A percentile compares a stretch with the other conserved stretches of the same genome.
Conservation (phyloP, 257 asterid genomes). For the Mitragyna speciosa region DNA sequence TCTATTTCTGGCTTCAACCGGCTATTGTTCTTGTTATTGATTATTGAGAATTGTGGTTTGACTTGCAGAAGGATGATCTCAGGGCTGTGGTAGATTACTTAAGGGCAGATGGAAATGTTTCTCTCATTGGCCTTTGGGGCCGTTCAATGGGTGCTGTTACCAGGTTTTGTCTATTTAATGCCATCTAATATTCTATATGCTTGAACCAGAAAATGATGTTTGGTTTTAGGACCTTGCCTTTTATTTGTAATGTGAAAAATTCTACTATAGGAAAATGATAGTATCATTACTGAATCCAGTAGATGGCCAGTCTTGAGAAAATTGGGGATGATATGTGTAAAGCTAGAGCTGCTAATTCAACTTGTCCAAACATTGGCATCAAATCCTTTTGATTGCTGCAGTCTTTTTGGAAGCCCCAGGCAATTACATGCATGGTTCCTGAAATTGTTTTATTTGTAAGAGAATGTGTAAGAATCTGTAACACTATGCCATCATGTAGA, state of each 20-base stretch:
- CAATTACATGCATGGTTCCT: background rate
- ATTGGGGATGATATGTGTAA: background rate
- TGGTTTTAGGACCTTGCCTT: too few species aligned
- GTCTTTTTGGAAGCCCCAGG: background rate
- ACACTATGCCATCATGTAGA: background rate
- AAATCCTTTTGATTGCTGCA: background rate
- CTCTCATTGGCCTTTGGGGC: constrained; percentile 93
- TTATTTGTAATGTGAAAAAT: background rate
- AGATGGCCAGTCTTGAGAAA: background rate
- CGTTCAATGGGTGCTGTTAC: constrained; percentile 99
- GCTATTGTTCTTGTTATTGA: background rate
- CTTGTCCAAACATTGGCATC: background rate
- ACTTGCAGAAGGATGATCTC: constrained; percentile 82
- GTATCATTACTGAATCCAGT: background rate
- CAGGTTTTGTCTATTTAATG: constrained; percentile 40
- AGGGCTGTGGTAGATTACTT: constrained; percentile 78
- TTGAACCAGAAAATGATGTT: too few species aligned
- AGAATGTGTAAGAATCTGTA: background rate
- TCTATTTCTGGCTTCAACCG: background rate
- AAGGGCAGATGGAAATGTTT: constrained; percentile 77
- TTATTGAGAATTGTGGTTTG: constrained; percentile 22
- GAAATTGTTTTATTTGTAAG: background rate
- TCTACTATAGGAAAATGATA: background rate
- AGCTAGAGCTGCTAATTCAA: background rate
- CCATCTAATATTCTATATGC: background rate